Conservation (phyloP, 768 basidiomycete genomes). For the Amanita polypyramis region DNA sequence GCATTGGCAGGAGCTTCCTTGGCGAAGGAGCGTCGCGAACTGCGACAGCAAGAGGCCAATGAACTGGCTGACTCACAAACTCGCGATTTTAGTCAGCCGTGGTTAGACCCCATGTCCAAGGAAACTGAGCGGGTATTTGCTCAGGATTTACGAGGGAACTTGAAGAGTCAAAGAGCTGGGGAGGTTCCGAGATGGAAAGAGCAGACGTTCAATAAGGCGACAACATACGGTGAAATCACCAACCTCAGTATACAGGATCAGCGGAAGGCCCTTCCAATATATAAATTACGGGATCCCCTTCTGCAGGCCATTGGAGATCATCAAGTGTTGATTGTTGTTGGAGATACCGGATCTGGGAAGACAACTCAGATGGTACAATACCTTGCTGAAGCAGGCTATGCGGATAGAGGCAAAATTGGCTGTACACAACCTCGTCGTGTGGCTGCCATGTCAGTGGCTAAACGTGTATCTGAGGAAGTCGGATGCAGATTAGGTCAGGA, state of each 20-base stretch:
- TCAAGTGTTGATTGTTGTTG: slow-evolving; percentile 96
- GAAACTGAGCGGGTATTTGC: slow-evolving; percentile 83
- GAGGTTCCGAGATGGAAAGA: slow-evolving; percentile 89
- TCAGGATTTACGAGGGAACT: slow-evolving; percentile 76
- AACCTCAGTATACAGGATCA: slow-evolving; percentile 88
- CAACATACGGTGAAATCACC: slow-evolving; percentile 92
- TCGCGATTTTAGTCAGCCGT: slow-evolving; percentile 90
- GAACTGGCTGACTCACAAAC: slow-evolving; percentile 92
- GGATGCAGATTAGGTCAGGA: slow-evolving; percentile 96
- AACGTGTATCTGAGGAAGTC: slow-evolving; percentile 97
- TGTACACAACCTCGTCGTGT: slow-evolving; percentile 99
- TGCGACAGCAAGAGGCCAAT: slow-evolving; percentile 90
- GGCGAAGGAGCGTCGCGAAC: slow-evolving; percentile 90
- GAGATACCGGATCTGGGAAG: slow-evolving; percentile 98
- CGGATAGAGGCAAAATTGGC: slow-evolving; percentile 84
- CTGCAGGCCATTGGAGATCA: slow-evolving; percentile 88
- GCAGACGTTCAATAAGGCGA: slow-evolving; percentile 88
- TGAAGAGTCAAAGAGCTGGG: slow-evolving; percentile 74
- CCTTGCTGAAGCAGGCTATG: slow-evolving; percentile 88
- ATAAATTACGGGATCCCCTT: slow-evolving; percentile 84
- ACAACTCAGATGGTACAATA: slow-evolving; percentile 99
- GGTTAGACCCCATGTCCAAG: slow-evolving; percentile 97
- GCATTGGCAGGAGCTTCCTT: slow-evolving; percentile 89
- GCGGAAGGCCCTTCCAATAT: slow-evolving; percentile 84
- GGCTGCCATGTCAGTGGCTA: slow-evolving; percentile 98